These are phyloP conservation scores for Blastobotrys malaysiensis DNA, from an alignment of 1,139 yeast species.

Conservation along the genomic window DNA sequence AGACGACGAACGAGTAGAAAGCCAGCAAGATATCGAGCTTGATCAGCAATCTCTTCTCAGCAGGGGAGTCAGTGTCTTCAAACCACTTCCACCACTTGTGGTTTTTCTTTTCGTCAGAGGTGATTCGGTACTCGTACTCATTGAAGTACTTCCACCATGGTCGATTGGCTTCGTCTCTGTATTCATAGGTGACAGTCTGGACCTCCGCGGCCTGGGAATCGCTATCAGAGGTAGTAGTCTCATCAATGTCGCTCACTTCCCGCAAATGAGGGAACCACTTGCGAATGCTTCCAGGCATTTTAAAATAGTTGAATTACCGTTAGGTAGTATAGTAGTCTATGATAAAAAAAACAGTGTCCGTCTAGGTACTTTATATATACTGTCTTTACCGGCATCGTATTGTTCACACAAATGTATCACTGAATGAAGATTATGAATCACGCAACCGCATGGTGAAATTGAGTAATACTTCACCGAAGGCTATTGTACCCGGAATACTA, in stretches of 20 bases:
- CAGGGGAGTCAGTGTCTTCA: slow-evolving; percentile 46
- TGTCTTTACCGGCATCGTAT: background rate
- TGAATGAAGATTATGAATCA: background rate
- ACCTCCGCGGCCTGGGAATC: background rate
- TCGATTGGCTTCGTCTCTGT: slow-evolving; percentile 46
- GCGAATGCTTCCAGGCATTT: background rate
- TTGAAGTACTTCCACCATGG: slow-evolving; percentile 61
- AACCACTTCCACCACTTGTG: slow-evolving; percentile 63
- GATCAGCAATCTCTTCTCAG: slow-evolving; percentile 44
- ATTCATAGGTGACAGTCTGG: slow-evolving; percentile 9
- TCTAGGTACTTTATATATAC: background rate
- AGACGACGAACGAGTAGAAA: slow-evolving; percentile 53
- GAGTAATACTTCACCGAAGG: background rate
- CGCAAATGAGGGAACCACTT: slow-evolving; percentile 13
- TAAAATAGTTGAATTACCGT: background rate
- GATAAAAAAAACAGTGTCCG: background rate
- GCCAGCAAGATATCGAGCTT: slow-evolving; percentile 58
- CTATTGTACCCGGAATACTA: background rate
- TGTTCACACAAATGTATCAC: background rate
- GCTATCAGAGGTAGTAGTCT: background rate
- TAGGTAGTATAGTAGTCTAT: background rate
- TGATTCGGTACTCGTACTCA: slow-evolving; percentile 53
- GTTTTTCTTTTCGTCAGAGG: slow-evolving; percentile 25
- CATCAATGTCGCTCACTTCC: slow-evolving; percentile 8
- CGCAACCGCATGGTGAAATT: background rate